Evolutionary conservation across 768 basidiomycete species (phyloP).

Genomic region (Vishniacozyma victoriae): DNA sequence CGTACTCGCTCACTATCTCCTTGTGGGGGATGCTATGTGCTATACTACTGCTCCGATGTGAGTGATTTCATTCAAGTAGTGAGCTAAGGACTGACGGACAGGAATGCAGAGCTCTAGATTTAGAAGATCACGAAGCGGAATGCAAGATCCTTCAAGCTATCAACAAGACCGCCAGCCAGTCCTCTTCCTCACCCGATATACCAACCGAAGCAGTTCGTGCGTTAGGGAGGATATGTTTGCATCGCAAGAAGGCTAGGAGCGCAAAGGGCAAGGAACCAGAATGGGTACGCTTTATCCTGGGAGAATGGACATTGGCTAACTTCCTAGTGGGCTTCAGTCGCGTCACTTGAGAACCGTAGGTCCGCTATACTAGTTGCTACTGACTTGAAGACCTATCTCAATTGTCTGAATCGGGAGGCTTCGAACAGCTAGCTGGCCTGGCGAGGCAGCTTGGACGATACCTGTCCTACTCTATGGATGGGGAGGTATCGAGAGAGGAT

Average conservation of each 20-base stretch:
- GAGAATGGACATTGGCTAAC: not conserved
- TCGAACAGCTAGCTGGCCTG: constrained; percentile 31
- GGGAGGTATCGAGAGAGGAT: too few species aligned
- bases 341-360: constrained; percentile 24
- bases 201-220: constrained; percentile 65
- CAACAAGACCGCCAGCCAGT: constrained; percentile 1
- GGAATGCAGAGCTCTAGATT: constrained; percentile 68
- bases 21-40: constrained; percentile 65
- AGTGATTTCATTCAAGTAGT: constrained; percentile 26
- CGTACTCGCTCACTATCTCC: not conserved
- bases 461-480: constrained; percentile 24
- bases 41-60: constrained; percentile 73
- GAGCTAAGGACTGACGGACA: constrained; percentile 30
- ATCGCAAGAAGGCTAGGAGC: constrained; percentile 57
- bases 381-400: constrained; percentile 60
- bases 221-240: constrained; percentile 70
- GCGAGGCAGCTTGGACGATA: constrained; percentile 39
- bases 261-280: constrained; percentile 46
- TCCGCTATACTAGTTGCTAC: not conserved
- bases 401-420: constrained; percentile 23
- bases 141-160: constrained; percentile 58
- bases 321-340: constrained; percentile 52
- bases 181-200: constrained; percentile 51
- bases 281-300: constrained; percentile 12
- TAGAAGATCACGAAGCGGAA: constrained; percentile 70